A percentile compares a stretch with the other conserved stretches of the same genome.
phyloP scores from a whole-genome alignment of 306 rosid species.

The Castanea sativa region DNA sequence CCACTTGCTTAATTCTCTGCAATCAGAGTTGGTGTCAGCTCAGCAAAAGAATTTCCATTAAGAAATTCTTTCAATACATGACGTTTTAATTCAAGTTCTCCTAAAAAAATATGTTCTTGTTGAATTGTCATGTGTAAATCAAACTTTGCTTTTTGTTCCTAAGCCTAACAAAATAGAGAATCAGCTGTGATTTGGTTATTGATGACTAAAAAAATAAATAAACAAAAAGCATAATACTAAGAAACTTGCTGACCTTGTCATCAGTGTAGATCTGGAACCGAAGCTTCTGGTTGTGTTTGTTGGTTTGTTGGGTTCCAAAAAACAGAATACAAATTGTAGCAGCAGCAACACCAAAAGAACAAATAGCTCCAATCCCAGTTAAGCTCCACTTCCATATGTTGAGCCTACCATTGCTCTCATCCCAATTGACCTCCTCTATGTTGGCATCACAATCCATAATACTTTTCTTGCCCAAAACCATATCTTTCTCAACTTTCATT shows the following conservation, averaged over 20 bases:
- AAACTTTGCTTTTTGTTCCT: not conserved
- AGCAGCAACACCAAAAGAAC: slow-evolving; percentile 84
- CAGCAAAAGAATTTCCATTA: slow-evolving; percentile 10
- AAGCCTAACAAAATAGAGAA: no score
- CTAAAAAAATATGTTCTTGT: not conserved
- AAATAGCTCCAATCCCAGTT: slow-evolving; percentile 83
- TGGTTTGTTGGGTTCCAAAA: slow-evolving; percentile 54
- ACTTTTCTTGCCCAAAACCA: slow-evolving; percentile 4
- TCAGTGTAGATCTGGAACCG: slow-evolving; percentile 61
- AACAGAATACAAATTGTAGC: slow-evolving; percentile 68
- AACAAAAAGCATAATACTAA: not conserved
- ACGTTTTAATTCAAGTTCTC: not conserved
- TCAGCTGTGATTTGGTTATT: not conserved
- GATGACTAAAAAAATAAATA: not conserved
- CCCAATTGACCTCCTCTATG: slow-evolving; percentile 26
- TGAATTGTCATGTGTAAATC: not conserved
- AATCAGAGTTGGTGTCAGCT: slow-evolving; percentile 15
- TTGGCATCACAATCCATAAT: slow-evolving; percentile 17
- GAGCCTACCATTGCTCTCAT: slow-evolving; percentile 27
- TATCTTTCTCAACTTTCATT: slow-evolving; percentile 32
- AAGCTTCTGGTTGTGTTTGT: slow-evolving; percentile 45
- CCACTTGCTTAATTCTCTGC: slow-evolving; percentile 64
- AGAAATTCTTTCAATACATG: not conserved
- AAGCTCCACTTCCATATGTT: slow-evolving; percentile 68
- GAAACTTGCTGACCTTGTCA: slow-evolving; percentile 58